phyloP scores from a whole-genome alignment of 108 stramenopile species.

The Cyclotella distinguenda region DNA sequence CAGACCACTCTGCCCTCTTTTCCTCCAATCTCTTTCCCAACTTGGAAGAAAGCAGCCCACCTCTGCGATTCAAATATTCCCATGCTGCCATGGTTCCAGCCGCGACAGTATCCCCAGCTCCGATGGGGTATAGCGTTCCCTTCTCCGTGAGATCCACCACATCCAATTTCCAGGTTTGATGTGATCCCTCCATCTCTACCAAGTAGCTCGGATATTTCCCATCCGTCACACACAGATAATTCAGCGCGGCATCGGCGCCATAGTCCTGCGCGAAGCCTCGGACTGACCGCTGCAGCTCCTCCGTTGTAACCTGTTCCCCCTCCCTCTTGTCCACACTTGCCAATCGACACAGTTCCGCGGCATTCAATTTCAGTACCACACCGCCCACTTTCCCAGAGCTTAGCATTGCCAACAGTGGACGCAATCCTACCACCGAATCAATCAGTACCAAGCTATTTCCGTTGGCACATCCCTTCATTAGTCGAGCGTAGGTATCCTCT shows the following conservation, averaged over 20 bases:
- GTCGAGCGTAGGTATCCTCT: conserved; percentile 62
- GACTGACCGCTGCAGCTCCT: conserved; percentile 52
- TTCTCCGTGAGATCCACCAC: conserved; percentile 40
- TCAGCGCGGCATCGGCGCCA: conserved; percentile 45
- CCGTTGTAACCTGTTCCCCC: conserved; percentile 39
- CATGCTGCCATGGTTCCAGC: conserved; percentile 82
- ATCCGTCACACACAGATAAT: conserved; percentile 50
- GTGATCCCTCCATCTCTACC: conserved; percentile 22
- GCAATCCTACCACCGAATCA: conserved; percentile 79
- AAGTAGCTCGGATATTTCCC: conserved; percentile 64
- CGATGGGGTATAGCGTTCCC: conserved; percentile 71
- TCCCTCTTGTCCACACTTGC: conserved; percentile 54
- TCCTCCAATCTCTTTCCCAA: conserved; percentile 2
- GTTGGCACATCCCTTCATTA: conserved; percentile 42
- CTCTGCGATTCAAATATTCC: conserved; percentile 47
- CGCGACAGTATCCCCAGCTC: conserved; percentile 85
- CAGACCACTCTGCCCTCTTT: conserved; percentile 17
- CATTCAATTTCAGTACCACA: conserved; percentile 76
- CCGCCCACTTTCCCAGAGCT: conserved; percentile 22
- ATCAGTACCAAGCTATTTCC: conserved; percentile 62
- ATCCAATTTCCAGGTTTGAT: conserved; percentile 47
- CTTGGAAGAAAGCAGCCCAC: conserved; percentile 12
- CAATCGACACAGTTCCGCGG: conserved; percentile 71
- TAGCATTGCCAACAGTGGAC: conserved; percentile 43
- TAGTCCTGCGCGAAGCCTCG: conserved; percentile 47